phyloP scores from a whole-genome alignment of 345 rosid species.

The Combretum micranthum region DNA sequence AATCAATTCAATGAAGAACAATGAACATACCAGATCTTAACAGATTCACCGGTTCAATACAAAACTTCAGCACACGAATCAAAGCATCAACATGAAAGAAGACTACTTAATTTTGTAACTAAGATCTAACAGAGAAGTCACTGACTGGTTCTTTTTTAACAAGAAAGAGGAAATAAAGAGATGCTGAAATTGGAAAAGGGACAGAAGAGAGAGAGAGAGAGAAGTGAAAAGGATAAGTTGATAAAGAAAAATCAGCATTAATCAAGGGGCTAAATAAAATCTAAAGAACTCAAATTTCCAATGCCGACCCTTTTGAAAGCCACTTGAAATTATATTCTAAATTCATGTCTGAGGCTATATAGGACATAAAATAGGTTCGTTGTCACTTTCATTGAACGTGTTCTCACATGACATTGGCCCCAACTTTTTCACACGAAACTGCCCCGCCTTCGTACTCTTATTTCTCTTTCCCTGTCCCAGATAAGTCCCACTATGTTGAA shows the following conservation, averaged over 20 bases:
- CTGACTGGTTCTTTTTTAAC: no score
- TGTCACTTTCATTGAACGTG: slow-evolving; percentile 8
- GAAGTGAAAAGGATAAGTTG: not conserved
- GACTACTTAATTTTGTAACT: no score
- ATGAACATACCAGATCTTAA: no score
- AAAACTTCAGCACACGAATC: no score
- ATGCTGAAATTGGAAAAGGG: slow-evolving; percentile 2
- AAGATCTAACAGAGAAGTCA: no score
- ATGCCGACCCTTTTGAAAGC: no score
- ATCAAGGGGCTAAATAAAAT: not conserved
- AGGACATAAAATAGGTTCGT: slow-evolving; percentile 7
- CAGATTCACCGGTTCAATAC: no score
- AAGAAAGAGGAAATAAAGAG: not conserved
- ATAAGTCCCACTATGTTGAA: no score
- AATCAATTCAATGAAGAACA: no score
- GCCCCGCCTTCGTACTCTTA: not conserved
- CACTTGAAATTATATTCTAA: no score
- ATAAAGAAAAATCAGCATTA: not conserved
- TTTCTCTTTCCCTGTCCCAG: not conserved
- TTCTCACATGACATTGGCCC: slow-evolving; percentile 44
- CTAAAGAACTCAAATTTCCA: slow-evolving; percentile 2
- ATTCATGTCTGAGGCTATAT: slow-evolving; percentile 14
- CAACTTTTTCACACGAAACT: slow-evolving; percentile 9
- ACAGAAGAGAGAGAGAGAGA: not conserved
- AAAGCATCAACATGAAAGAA: no score